Base-by-base conservation (phyloP, 345 rosid species). In the Boechera stricta region DNA sequence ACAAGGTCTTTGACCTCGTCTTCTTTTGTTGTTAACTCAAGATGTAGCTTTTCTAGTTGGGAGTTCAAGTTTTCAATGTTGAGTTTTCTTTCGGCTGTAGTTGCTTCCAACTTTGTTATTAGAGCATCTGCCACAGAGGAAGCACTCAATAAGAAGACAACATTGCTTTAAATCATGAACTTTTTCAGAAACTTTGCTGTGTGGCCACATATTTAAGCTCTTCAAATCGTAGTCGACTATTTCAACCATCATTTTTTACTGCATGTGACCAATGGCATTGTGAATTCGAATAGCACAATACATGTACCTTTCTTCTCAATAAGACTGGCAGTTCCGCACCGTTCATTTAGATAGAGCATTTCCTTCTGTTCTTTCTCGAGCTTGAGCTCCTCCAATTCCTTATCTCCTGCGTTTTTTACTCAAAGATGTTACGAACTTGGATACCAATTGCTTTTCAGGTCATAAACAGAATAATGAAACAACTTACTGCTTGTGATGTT, bases 231-330 rank as follows among this genome's bases (percentile, higher is more conserved):
- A 42, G 12, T 15, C 6, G 6, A 41, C 1, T 6, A 39, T 3
- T 10, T 11, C 49, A 24, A 1, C 33, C 16, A 38, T 38, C 1
- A 10, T 0, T 18, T 0, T 16, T 18, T 31, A 47, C 44, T 39
- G 54, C 69, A 70, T 31, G 48, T 64, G 49, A 73, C 5, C 60
- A 67, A 59, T 29, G 44, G 36, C 59, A 77, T 15, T 28, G 11
- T 76, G 44, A 69, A 64, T n/a, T 62, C 6, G 42, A 64, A 31
- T 5, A 15, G 45, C 9, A 64, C 29, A 71, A 33, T 2, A 74
- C 26, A 32, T 4, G 21, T 73, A 89, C 99, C 97, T 85, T 88
- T 90, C 65, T 90, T 90, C 47, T 86, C 84, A 10, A 89, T 77
- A 83, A 90, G 88, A 68, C 45, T 77, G 38, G 83, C 66, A 28